A percentile compares a stretch with the other conserved stretches of the same genome.
phyloP scores from a whole-genome alignment of 805 yeast genomes.

The Huiozyma sinensis region DNA sequence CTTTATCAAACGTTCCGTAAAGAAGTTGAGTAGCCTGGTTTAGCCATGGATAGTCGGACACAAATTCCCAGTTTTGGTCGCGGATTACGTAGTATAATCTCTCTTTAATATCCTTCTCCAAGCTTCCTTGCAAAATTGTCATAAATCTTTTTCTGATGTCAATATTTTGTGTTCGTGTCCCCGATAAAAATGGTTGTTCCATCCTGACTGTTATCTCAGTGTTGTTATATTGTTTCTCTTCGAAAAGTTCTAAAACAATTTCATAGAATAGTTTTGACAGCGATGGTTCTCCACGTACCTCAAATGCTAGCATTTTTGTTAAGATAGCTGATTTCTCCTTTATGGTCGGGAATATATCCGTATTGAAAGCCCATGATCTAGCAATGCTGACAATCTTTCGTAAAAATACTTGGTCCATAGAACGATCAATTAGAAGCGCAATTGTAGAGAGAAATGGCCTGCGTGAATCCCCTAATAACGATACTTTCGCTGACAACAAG shows the following conservation, averaged over 20 bases:
- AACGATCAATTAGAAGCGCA: conserved; percentile 84
- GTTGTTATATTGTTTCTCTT: conserved; percentile 62
- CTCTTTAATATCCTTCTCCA: conserved; percentile 68
- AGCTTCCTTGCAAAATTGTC: conserved; percentile 64
- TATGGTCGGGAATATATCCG: conserved; percentile 83
- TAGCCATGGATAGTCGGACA: conserved; percentile 90
- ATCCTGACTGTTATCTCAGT: conserved; percentile 86
- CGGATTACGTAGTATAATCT: conserved; percentile 78
- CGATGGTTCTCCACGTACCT: conserved; percentile 73
- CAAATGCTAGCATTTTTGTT: conserved; percentile 88
- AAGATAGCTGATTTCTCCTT: conserved; percentile 94
- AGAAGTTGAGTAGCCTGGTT: conserved; percentile 85
- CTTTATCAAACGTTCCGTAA: conserved; percentile 61
- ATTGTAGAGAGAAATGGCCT: conserved; percentile 75
- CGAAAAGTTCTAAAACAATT: conserved; percentile 79
- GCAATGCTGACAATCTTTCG: conserved; percentile 68
- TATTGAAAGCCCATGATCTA: conserved; percentile 81
- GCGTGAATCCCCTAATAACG: conserved; percentile 86
- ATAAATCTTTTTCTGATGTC: conserved; percentile 65
- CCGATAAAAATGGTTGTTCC: conserved; percentile 94
- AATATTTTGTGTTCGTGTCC: conserved; percentile 75
- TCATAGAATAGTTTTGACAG: conserved; percentile 70
- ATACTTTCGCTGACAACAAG: conserved; percentile 69
- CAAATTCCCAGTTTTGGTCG: conserved; percentile 94
- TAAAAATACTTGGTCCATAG: conserved; percentile 65